Evolutionary conservation across 208 protist genomes (phyloP), one percentile per base, ranked within the genome.

Genomic region (Leishmania amazonensis): DNA sequence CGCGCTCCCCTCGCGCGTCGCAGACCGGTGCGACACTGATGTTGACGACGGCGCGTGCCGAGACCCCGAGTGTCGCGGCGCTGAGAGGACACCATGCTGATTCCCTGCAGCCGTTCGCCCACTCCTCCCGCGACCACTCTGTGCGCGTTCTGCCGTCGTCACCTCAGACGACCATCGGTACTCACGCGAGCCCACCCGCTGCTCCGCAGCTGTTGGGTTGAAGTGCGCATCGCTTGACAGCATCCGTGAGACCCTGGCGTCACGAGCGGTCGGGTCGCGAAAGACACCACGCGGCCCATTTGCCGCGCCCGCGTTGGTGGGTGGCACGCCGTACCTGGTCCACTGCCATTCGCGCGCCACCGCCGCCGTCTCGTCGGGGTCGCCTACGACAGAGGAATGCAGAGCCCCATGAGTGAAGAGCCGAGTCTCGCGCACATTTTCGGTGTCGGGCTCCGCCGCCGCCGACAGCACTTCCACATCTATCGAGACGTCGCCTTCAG

Each of bases 1-100:
- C 7, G n/a, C 21, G 47, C 78, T 85, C 49, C 82, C 72, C 51
- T 79, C 82, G 0, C 73, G 70, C 35, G 31, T 54, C 0, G 58
- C 28, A 28, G 57, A 60, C 4, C 24, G 54, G 15, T 62, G 81
- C 42, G 65, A 19, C 60, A 67, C 60, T 24, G 77, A 73, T 35
- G 45, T 42, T 4, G 72, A 64, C 15, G 74, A 62, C n/a, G 73
- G 21, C 17, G 47, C 47, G 47, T 17, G 45, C 8, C 47, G 40
- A 49, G 70, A 57, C 8, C 70, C 21, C 2, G 51, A 67, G 54
- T 40, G 53, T 38, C 53, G 51, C 75, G n/a, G 13, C 17, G 38
- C 21, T 47, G 70, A 35, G 28, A 28, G 53, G 6, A 51, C 38
- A 51, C 53, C 13, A 15, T 38, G 51, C 49, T 9, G 15, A 78